phyloP scores from a whole-genome alignment of 2,329 filamentous ascomycete genomes.

The Lachnellula occidentalis region DNA sequence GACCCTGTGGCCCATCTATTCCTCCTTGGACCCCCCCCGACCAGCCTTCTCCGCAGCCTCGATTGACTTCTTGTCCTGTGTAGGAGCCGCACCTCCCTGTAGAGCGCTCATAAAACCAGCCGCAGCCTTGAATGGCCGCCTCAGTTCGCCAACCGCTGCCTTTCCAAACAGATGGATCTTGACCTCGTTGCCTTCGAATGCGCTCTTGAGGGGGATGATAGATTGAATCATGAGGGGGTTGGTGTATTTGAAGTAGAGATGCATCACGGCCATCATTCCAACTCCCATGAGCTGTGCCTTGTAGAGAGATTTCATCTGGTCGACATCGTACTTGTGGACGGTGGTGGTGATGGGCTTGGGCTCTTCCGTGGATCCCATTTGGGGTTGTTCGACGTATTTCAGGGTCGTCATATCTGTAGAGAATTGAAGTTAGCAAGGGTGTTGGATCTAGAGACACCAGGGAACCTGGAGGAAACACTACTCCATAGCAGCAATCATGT shows the following conservation, averaged over 20 bases:
- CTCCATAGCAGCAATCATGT: slow-evolving; percentile 31
- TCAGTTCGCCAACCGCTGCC: slow-evolving; percentile 82
- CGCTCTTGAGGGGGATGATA: slow-evolving; percentile 95
- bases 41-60: slow-evolving; percentile 74
- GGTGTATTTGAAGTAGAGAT: slow-evolving; percentile 99
- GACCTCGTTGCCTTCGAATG: slow-evolving; percentile 89
- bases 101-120: slow-evolving; percentile 79
- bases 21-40: slow-evolving; percentile 66
- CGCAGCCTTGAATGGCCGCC: slow-evolving; percentile 88
- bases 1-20: slow-evolving; percentile 38
- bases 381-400: slow-evolving; percentile 95
- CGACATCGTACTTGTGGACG: slow-evolving; percentile 86
- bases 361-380: slow-evolving; percentile 90
- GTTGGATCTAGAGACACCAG: too few relatives aligned
- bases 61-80: slow-evolving; percentile 89
- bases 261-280: slow-evolving; percentile 98
- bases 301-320: slow-evolving; percentile 78
- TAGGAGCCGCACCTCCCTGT: slow-evolving; percentile 59
- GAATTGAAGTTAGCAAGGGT: not conserved
- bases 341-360: slow-evolving; percentile 96
- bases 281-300: slow-evolving; percentile 93
- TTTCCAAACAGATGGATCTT: slow-evolving; percentile 92
- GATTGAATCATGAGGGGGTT: slow-evolving; percentile 98
- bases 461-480: not conserved
- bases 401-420: slow-evolving; percentile 86